Evolutionary conservation across 2,329 filamentous ascomycete genomes (phyloP).

Genomic region (Fusarium coicis): DNA sequence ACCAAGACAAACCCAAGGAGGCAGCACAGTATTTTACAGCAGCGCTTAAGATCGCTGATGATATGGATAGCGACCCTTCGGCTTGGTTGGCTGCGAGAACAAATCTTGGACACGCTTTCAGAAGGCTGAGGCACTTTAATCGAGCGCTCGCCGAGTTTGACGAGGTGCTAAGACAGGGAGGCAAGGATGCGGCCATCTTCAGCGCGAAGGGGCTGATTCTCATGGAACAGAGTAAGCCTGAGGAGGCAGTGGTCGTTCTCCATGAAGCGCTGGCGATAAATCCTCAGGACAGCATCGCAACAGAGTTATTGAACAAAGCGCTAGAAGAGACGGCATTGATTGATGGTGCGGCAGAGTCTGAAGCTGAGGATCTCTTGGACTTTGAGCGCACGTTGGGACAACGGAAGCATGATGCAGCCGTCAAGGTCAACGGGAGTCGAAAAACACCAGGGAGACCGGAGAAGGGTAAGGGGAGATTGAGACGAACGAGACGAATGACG

Average conservation of each 20-base stretch:
- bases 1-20: slow-evolving; percentile 81
- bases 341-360: slow-evolving; percentile 58
- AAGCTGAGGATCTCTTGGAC: slow-evolving; percentile 57
- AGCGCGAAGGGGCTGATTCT: slow-evolving; percentile 85
- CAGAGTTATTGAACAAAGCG: slow-evolving; percentile 79
- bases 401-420: slow-evolving; percentile 57
- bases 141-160: slow-evolving; percentile 85
- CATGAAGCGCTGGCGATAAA: slow-evolving; percentile 85
- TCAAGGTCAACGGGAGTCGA: slow-evolving; percentile 49
- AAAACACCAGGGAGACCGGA: slow-evolving; percentile 42
- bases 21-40: slow-evolving; percentile 82
- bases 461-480: slow-evolving; percentile 60
- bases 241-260: slow-evolving; percentile 82
- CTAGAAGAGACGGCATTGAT: slow-evolving; percentile 68
- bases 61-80: slow-evolving; percentile 83
- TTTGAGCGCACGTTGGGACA: slow-evolving; percentile 65
- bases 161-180: slow-evolving; percentile 83
- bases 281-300: slow-evolving; percentile 84
- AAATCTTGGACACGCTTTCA: slow-evolving; percentile 89
- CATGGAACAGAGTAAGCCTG: slow-evolving; percentile 78
- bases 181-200: slow-evolving; percentile 82
- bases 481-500: slow-evolving; percentile 46
- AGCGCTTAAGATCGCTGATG: slow-evolving; percentile 79
- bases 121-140: slow-evolving; percentile 74
- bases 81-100: slow-evolving; percentile 87